Percentiles rank a stretch among this genome's conserved stretches.
Evolutionary conservation across 2,329 filamentous ascomycete species (phyloP).

Genomic region (Colletotrichum falcatum): DNA sequence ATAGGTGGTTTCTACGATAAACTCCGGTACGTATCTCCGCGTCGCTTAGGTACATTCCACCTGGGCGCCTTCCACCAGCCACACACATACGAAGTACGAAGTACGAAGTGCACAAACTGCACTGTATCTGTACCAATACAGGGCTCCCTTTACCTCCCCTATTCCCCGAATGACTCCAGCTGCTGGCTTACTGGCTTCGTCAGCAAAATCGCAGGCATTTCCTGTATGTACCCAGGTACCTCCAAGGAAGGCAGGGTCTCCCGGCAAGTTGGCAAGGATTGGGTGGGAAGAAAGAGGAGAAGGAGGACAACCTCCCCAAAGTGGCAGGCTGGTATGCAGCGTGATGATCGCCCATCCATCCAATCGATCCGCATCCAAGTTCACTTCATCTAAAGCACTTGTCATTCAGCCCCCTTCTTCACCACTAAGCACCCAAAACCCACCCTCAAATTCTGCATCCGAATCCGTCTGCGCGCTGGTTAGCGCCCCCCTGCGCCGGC

Average conservation of each 20-base stretch:
- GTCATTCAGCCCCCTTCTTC: background rate
- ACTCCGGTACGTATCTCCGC: background rate
- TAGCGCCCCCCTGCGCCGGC: constrained; percentile 20
- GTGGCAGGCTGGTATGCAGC: constrained; percentile 5
- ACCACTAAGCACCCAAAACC: constrained; percentile 18
- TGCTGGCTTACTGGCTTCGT: background rate
- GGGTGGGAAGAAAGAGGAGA: background rate
- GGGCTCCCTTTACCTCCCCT: background rate
- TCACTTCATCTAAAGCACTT: constrained; percentile 12
- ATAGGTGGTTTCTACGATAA: background rate
- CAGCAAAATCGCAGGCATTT: background rate
- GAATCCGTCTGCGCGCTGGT: constrained; percentile 27
- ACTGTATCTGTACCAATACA: too few species aligned
- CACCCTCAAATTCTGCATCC: constrained; percentile 20
- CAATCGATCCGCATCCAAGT: constrained; percentile 32
- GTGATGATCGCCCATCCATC: background rate
- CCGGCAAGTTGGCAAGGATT: background rate
- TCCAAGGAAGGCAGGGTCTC: background rate
- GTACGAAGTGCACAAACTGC: too few species aligned
- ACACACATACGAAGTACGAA: too few species aligned
- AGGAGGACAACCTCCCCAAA: background rate
- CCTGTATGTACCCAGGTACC: background rate
- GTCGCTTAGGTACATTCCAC: background rate
- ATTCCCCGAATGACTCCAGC: background rate
- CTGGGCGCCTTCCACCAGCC: constrained; percentile 2